These are phyloP conservation scores for Tolypocladium cylindrosporum DNA, from an alignment of 2,329 filamentous ascomycete genomes.

Conservation along the genomic window DNA sequence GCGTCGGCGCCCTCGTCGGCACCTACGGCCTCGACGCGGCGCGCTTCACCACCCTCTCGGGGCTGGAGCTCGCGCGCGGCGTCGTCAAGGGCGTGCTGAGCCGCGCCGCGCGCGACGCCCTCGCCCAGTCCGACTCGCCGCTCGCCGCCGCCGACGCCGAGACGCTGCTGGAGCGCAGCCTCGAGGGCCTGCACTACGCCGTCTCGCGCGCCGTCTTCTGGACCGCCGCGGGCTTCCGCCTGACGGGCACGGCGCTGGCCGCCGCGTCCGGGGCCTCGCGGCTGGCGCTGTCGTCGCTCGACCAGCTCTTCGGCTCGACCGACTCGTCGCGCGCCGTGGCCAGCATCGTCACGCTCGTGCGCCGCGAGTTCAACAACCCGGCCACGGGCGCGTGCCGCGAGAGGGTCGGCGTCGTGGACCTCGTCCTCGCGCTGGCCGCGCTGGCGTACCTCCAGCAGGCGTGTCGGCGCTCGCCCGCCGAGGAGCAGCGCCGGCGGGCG, in stretches of 20 bases:
- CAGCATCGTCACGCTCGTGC: constrained; percentile 54
- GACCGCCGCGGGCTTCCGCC: constrained; percentile 49
- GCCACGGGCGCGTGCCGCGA: constrained; percentile 49
- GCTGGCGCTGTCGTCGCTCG: constrained; percentile 46
- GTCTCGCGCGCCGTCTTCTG: constrained; percentile 51
- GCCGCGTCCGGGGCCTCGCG: constrained; percentile 47
- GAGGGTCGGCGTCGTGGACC: constrained; percentile 48
- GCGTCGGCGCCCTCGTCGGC: constrained; percentile 40
- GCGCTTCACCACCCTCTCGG: constrained; percentile 45
- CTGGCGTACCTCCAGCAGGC: constrained; percentile 52
- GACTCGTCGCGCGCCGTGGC: constrained; percentile 59
- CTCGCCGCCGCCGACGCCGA: constrained; percentile 43
- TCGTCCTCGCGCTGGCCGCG: constrained; percentile 50
- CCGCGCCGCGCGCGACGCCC: constrained; percentile 40
- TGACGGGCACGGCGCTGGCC: constrained; percentile 45
- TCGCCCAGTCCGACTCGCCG: constrained; percentile 33
- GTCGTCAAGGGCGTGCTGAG: constrained; percentile 44
- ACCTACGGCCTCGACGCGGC: constrained; percentile 43
- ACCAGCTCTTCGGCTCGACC: constrained; percentile 58
- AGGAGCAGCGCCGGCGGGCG: constrained; percentile 34
- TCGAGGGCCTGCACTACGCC: constrained; percentile 45
- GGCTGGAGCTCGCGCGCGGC: constrained; percentile 44
- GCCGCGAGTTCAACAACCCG: constrained; percentile 54
- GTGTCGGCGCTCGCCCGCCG: constrained; percentile 40
- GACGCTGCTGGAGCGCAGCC: constrained; percentile 43